phyloP scores from a whole-genome alignment of 2,329 filamentous ascomycete genomes.

The Fonsecaea pugnacius region DNA sequence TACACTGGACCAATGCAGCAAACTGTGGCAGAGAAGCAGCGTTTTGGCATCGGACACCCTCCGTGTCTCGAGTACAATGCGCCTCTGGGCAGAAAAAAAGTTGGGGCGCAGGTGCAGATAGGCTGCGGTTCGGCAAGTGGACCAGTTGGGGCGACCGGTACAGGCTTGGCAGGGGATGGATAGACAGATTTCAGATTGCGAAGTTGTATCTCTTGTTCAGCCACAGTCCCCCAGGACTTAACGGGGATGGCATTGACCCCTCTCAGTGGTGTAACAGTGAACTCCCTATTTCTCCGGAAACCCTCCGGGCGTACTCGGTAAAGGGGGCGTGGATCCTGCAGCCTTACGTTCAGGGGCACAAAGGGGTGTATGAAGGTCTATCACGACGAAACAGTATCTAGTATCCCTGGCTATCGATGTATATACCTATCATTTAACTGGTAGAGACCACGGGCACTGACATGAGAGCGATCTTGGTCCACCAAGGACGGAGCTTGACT shows the following conservation, averaged over 20 bases:
- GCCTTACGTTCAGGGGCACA: conserved; percentile 13
- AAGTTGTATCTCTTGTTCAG: neutral
- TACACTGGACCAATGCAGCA: neutral
- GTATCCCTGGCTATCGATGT: neutral
- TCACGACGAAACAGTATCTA: neutral
- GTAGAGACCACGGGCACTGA: neutral
- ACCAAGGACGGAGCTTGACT: neutral
- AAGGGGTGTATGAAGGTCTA: neutral
- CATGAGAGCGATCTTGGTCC: neutral
- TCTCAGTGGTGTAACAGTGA: neutral
- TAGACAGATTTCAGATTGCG: neutral
- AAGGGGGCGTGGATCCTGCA: neutral
- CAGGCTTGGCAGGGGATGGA: conserved; percentile 12
- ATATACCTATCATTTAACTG: neutral
- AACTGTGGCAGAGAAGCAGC: conserved; percentile 2
- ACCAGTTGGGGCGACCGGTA: neutral
- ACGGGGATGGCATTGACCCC: neutral
- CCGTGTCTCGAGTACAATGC: neutral
- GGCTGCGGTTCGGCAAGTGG: conserved; percentile 1
- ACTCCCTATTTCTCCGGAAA: neutral
- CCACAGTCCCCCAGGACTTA: neutral
- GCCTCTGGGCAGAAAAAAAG: conserved; percentile 4
- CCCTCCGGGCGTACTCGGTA: neutral
- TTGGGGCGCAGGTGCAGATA: conserved; percentile 1
- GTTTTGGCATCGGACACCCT: neutral